phyloP scores from a whole-genome alignment of 83 land plant species.

The Isoetes engelmannii region DNA sequence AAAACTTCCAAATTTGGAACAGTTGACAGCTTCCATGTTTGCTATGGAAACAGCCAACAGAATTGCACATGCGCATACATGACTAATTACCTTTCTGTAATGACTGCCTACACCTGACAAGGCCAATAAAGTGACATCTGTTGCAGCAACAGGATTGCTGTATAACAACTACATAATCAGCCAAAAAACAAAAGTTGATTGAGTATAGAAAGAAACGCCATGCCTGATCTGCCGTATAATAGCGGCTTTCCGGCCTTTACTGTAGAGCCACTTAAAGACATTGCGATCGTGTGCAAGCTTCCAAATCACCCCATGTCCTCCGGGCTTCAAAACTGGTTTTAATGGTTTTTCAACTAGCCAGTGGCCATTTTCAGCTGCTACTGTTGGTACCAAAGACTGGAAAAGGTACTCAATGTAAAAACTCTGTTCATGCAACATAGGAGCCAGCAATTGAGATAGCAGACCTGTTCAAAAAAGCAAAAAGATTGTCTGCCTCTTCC shows the following conservation, averaged over 20 bases:
- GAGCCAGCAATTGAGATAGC: neutral
- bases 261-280: constrained; percentile 74
- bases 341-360: constrained; percentile 67
- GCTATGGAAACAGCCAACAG: neutral
- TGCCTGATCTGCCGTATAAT: constrained; percentile 96
- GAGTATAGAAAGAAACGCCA: neutral
- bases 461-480: constrained; percentile 92
- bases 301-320: constrained; percentile 99
- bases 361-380: constrained; percentile 75
- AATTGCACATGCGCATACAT: neutral
- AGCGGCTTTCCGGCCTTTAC: constrained; percentile 78
- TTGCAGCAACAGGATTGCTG: constrained; percentile 98
- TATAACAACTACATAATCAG: constrained; percentile 13
- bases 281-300: constrained; percentile 86
- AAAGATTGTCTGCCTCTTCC: constrained; percentile 78
- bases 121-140: constrained; percentile 83
- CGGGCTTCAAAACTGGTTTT: constrained; percentile 74
- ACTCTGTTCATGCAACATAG: no score
- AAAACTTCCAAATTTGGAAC: neutral
- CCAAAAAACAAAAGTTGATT: neutral
- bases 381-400: constrained; percentile 90
- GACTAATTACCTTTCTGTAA: constrained; percentile 50
- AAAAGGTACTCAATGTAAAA: neutral
- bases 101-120: constrained; percentile 86
- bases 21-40: neutral